Evolutionary conservation across 495 filamentous ascomycete genomes (phyloP), one percentile per base, ranked within the genome.

Genomic region (Sporormia fimetaria): DNA sequence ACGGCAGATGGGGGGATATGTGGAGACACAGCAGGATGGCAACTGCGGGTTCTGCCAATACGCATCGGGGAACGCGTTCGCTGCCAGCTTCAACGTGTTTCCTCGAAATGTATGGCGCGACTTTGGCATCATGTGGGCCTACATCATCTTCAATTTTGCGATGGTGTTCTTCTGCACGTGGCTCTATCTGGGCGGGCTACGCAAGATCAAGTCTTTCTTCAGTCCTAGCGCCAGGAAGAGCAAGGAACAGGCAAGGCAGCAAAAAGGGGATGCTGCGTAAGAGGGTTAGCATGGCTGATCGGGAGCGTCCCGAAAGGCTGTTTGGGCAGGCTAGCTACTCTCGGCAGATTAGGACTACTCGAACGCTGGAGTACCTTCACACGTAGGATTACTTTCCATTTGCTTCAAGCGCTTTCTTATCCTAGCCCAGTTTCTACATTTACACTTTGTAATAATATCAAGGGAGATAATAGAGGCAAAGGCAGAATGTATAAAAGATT

Each of bases 31-130:
- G 28, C 23, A 38, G 3, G 39, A 55, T 25, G 62, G 59, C 5
- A 32, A 54, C 9, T 64, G 62, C 39, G 57, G 56, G 4, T 55
- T 57, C 44, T 64, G 61, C 26, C 62, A 64, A 37, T 62, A 59
- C 30, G 42, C 55, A 11, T 51, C 33, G 32, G 61, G 62, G 6
- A 60, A 58, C 18, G 21, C 44, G 37, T 64, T 60, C 26, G 56
- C 51, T 4, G 56, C 56, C n/a, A 52, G 49, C 35, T 61, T 63
- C 51, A 59, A 59, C 44, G 49, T 59, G 12, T 40, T 52, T 16
- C 49, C 52, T 1, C 43, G 23, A 0, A 17, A 61, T 26, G 41
- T 57, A 15, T 63, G 59, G 59, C 26, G 57, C 5, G 56, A 63
- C 29, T 63, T 59, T 29, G 57, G 57, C 42, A 60, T 63, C 33